Conservation (phyloP, 371 early-diverging fungal species). For the Dinochytrium kinnereticum region DNA sequence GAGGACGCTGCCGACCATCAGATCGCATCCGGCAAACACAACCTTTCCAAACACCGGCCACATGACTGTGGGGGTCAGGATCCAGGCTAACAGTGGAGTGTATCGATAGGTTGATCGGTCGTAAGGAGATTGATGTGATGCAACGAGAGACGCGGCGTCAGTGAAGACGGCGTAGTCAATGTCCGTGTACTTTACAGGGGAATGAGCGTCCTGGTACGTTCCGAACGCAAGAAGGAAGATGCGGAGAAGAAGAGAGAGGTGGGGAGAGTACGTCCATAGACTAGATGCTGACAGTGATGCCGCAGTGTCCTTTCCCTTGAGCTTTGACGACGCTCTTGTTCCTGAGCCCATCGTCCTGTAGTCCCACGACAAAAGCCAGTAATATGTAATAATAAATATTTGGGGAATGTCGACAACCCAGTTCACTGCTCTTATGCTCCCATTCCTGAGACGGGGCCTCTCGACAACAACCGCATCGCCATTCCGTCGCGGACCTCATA, state of each 20-base stretch:
- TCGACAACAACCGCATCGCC: too few relatives aligned
- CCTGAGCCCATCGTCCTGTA: too few relatives aligned
- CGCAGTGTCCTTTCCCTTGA: too few relatives aligned
- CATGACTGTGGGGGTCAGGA: constrained; percentile 69
- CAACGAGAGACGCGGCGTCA: constrained; percentile 86
- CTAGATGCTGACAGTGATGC: too few relatives aligned
- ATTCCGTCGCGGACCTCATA: too few relatives aligned
- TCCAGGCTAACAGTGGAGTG: constrained; percentile 89
- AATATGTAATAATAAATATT: too few relatives aligned
- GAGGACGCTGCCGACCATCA: constrained; percentile 61
- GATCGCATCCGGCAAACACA: constrained; percentile 81
- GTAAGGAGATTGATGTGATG: constrained; percentile 81
- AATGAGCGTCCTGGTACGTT: constrained; percentile 79
- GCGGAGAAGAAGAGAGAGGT: constrained; percentile 56
- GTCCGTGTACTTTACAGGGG: constrained; percentile 93
- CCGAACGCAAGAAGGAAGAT: constrained; percentile 75
- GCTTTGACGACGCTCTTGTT: background rate
- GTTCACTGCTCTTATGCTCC: too few relatives aligned
- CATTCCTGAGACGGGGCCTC: too few relatives aligned
- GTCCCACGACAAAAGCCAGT: too few relatives aligned
- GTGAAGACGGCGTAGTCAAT: constrained; percentile 96
- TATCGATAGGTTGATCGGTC: constrained; percentile 93
- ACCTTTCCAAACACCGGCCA: constrained; percentile 82
- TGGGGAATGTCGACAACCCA: too few relatives aligned
- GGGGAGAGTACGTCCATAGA: background rate